Percentiles rank a stretch among this genome's conserved stretches.
Evolutionary conservation across 495 filamentous ascomycete genomes (phyloP).

Genomic region (Aspergillus coremiiformis): DNA sequence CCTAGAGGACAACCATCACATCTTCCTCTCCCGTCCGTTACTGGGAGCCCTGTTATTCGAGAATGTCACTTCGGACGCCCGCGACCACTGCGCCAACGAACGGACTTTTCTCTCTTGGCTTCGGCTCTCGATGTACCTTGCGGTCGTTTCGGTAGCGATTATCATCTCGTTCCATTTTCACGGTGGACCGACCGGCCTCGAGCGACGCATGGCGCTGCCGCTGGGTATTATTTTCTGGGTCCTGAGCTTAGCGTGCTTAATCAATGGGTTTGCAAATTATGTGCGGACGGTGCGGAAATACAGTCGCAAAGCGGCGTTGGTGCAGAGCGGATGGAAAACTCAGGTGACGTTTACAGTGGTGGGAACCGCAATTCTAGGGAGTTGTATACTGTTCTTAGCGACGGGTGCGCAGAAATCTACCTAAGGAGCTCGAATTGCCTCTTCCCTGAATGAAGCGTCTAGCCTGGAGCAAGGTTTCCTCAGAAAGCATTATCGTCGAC

Average conservation of each 20-base stretch:
- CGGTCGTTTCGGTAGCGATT: conserved; percentile 82
- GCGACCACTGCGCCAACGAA: conserved; percentile 54
- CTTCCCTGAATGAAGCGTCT: not conserved
- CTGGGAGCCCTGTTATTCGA: conserved; percentile 80
- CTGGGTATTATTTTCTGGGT: conserved; percentile 86
- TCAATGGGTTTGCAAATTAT: conserved; percentile 77
- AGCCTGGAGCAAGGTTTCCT: not conserved
- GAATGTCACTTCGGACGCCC: conserved; percentile 79
- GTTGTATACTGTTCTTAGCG: conserved; percentile 62
- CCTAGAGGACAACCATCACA: conserved; percentile 27
- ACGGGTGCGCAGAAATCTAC: conserved; percentile 33
- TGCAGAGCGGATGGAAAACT: conserved; percentile 92
- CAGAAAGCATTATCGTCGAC: not conserved
- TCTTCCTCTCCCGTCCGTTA: conserved; percentile 65
- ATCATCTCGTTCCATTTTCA: conserved; percentile 89
- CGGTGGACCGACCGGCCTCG: conserved; percentile 56
- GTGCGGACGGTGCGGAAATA: conserved; percentile 82
- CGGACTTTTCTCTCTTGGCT: conserved; percentile 89
- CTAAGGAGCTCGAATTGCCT: not conserved
- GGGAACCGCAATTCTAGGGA: conserved; percentile 70
- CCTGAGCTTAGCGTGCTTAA: conserved; percentile 65
- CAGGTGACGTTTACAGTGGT: conserved; percentile 71
- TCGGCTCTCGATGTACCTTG: conserved; percentile 82
- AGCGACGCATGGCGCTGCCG: conserved; percentile 70
- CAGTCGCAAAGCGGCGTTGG: conserved; percentile 66